Percentiles rank a stretch among this genome's conserved stretches.
Conservation (phyloP, 2,329 filamentous ascomycete species). For the Cytospora piceae region DNA sequence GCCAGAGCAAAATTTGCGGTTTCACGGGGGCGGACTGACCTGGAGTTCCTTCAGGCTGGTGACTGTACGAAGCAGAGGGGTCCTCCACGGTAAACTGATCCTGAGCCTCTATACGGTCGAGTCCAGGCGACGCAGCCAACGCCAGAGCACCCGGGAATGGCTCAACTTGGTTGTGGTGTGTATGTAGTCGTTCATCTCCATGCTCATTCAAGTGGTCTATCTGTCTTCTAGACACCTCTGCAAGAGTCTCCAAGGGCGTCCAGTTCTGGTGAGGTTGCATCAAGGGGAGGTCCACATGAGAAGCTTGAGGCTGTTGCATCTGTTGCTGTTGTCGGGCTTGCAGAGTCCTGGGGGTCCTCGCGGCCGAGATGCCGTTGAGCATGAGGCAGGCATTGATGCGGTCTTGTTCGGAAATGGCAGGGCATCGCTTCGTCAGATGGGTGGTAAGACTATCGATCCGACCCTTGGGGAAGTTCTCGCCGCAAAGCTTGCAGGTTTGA, state of each 20-base stretch:
- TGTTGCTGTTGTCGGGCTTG: slow-evolving; percentile 28
- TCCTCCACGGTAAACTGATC: slow-evolving; percentile 64
- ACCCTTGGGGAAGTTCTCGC: slow-evolving; percentile 88
- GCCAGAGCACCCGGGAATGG: slow-evolving; percentile 14
- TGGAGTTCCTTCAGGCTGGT: slow-evolving; percentile 41
- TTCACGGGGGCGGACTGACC: slow-evolving; percentile 37
- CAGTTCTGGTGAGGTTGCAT: slow-evolving; percentile 61
- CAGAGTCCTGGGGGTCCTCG: slow-evolving; percentile 34
- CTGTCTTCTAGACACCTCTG: slow-evolving; percentile 78
- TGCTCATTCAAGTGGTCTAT: slow-evolving; percentile 69
- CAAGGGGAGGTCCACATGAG: slow-evolving; percentile 45
- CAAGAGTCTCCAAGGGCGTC: slow-evolving; percentile 82
- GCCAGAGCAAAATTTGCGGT: background rate
- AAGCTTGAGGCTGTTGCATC: slow-evolving; percentile 31
- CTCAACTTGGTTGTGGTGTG: slow-evolving; percentile 45
- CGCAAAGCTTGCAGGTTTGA: slow-evolving; percentile 87
- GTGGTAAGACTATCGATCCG: slow-evolving; percentile 80
- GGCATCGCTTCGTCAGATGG: slow-evolving; percentile 86
- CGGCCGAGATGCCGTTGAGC: slow-evolving; percentile 69
- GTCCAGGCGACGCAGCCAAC: slow-evolving; percentile 13
- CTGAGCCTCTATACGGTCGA: slow-evolving; percentile 56
- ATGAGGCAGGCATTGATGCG: slow-evolving; percentile 75
- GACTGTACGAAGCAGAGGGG: slow-evolving; percentile 55
- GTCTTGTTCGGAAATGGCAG: slow-evolving; percentile 74
- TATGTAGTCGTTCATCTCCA: slow-evolving; percentile 51